These are phyloP conservation scores for Daldinia sp. DNA, from an alignment of 2,329 filamentous ascomycete species.

Conservation along the genomic window DNA sequence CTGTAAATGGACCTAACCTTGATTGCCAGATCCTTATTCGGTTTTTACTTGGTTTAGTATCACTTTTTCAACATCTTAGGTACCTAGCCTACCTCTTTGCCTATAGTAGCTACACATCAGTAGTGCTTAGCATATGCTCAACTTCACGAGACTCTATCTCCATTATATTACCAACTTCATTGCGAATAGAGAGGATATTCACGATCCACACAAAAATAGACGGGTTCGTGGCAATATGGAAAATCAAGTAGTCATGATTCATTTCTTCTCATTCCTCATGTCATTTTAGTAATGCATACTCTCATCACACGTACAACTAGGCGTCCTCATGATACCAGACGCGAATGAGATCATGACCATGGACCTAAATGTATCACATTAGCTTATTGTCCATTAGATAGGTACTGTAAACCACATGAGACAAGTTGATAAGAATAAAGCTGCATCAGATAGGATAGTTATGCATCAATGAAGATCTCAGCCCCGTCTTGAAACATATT, in stretches of 20 bases:
- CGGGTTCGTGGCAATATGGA: not conserved
- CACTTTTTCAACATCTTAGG: too few species aligned
- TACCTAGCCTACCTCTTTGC: not conserved
- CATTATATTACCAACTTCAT: not conserved
- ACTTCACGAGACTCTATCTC: not conserved
- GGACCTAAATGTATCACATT: conserved; percentile 15
- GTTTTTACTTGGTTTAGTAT: too few species aligned
- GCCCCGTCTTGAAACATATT: conserved; percentile 55
- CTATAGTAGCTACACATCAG: not conserved
- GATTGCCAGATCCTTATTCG: too few species aligned
- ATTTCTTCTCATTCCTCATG: conserved; percentile 15
- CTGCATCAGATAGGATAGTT: conserved; percentile 46
- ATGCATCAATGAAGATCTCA: conserved; percentile 52
- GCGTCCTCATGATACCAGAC: not conserved
- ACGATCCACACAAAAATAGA: not conserved
- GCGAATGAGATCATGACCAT: not conserved
- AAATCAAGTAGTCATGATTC: conserved; percentile 18
- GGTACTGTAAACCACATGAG: too few species aligned
- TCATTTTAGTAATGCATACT: conserved; percentile 1
- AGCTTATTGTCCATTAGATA: conserved; percentile 1
- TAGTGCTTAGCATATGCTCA: not conserved
- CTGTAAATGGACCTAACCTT: too few species aligned
- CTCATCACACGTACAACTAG: not conserved
- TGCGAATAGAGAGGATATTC: not conserved
- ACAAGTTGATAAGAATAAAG: not conserved